These are phyloP conservation scores for Cyanophora paradoxa DNA, from an alignment of 78 protist species.

Conservation along the genomic window DNA sequence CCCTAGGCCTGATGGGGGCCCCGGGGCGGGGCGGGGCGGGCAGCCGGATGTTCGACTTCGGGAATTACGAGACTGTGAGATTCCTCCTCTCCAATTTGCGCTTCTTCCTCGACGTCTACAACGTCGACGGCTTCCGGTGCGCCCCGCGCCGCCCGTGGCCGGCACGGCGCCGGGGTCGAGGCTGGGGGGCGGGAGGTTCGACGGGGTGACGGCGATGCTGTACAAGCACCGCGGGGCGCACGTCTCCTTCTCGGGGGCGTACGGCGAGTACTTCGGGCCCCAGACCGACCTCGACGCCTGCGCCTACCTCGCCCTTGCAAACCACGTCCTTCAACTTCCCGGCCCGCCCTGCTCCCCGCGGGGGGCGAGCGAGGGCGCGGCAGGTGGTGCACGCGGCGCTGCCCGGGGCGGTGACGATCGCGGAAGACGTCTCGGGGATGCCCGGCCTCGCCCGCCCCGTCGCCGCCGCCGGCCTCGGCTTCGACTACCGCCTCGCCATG, in stretches of 20 bases:
- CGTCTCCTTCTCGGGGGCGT: too few relatives aligned
- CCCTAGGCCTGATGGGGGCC: too few relatives aligned
- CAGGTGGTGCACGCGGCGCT: too few relatives aligned
- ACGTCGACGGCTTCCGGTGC: slow-evolving; percentile 94
- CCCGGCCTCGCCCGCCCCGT: too few relatives aligned
- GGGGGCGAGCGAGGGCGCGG: too few relatives aligned
- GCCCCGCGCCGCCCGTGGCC: too few relatives aligned
- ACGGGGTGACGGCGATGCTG: slow-evolving; percentile 85
- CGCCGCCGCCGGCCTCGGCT: slow-evolving; percentile 87
- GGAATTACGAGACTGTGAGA: slow-evolving; percentile 22
- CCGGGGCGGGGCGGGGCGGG: too few relatives aligned
- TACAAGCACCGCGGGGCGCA: slow-evolving; percentile 87
- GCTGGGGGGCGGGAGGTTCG: too few relatives aligned
- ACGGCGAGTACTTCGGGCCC: slow-evolving; percentile 78
- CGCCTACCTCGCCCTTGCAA: slow-evolving; percentile 63
- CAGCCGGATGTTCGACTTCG: background rate
- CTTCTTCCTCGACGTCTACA: slow-evolving; percentile 62
- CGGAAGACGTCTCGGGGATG: slow-evolving; percentile 30
- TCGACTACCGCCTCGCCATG: slow-evolving; percentile 76
- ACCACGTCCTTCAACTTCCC: background rate
- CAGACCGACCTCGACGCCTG: slow-evolving; percentile 69
- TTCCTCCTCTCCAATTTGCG: slow-evolving; percentile 81
- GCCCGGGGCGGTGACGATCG: slow-evolving; percentile 15
- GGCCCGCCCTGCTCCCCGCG: too few relatives aligned
- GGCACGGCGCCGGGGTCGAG: too few relatives aligned